These are phyloP conservation scores for Gelatoporia subvermispora DNA, from an alignment of 768 basidiomycete genomes.

Conservation along the genomic window DNA sequence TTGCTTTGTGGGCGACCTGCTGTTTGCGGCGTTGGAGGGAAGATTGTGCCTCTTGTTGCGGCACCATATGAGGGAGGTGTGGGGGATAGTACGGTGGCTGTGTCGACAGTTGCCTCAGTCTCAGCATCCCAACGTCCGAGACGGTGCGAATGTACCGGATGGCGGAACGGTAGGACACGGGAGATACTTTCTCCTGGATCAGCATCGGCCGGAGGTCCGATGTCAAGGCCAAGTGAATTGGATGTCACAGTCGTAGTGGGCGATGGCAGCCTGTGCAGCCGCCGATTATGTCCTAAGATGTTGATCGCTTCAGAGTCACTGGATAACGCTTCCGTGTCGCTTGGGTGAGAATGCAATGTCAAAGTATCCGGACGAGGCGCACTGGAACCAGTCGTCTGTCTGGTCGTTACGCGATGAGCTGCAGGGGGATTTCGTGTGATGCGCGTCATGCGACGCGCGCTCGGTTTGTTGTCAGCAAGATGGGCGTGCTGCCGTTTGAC, in stretches of 20 bases:
- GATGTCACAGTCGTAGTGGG: conserved; percentile 12
- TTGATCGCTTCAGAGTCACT: conserved; percentile 5
- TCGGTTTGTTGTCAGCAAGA: conserved; percentile 12
- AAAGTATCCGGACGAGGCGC: conserved; percentile 27
- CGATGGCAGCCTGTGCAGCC: conserved; percentile 12
- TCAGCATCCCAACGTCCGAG: conserved; percentile 29
- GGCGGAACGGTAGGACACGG: neutral
- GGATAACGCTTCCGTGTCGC: conserved; percentile 24
- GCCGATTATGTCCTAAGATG: neutral
- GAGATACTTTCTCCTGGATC: neutral
- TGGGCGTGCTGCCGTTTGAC: conserved; percentile 57
- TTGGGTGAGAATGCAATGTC: conserved; percentile 40
- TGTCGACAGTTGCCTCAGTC: conserved; percentile 32
- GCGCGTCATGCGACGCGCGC: conserved; percentile 10
- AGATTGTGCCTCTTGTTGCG: conserved; percentile 20
- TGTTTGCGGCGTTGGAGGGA: conserved; percentile 4
- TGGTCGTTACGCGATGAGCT: conserved; percentile 17
- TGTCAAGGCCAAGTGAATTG: conserved; percentile 27
- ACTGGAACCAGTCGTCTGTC: conserved; percentile 12
- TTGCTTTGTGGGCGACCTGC: conserved; percentile 3
- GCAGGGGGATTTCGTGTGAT: conserved; percentile 15
- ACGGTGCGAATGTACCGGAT: neutral
- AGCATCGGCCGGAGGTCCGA: conserved; percentile 9
- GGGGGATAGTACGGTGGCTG: conserved; percentile 30
- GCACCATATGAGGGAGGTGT: conserved; percentile 48